Evolutionary conservation across 495 filamentous ascomycete genomes (phyloP), one percentile per base, ranked within the genome.

Genomic region (Tricharina praecox): DNA sequence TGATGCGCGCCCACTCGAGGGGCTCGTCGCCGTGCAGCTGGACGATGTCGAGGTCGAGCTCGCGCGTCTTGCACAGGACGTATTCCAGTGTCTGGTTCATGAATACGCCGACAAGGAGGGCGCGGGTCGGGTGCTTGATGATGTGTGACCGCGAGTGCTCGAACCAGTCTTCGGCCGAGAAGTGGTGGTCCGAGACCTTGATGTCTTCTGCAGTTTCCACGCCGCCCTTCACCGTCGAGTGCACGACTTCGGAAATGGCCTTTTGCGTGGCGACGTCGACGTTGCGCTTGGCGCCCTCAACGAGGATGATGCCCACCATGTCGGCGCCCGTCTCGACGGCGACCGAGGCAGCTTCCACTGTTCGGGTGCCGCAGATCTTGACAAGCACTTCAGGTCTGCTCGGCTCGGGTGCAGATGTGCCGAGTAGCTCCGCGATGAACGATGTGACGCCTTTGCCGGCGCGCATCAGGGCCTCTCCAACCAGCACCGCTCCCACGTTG

Each of bases 301-400:
- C 90, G 9, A 93, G 69, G 32, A 96, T 95, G 50, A 97, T 92
- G 39, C 90, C 90, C 41, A 97, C 72, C 37, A 95, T 63, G 62
- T 96, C 90, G 11, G 90, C 87, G 25, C 90, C 90, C 34, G 86
- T 78, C 59, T 86, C 76, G 49, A 92, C 78, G 23, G 90, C 87
- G 34, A 73, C 74, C 30, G 72, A 65, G 18, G 90, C 92, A 7
- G 77, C 83, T 54, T 90, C 86, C 28, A 80, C 70, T 49, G 74
- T 80, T 24, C 90, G 75, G 3, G 87, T 96, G n/a, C 90, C 90
- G 59, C 90, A 97, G 28, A 96, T 93, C 62, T 97, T 97, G 45
- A 96, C 86, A 16, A 93, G 68, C 7, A 52, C 23, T 16, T 53
- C 46, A 1, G 74, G 66, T 46, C 30, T 8, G 51, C 32, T n/a